Percentiles rank a stretch among this genome's conserved stretches.
phyloP scores from a whole-genome alignment of 371 early-diverging fungal genomes.

The Apophysomyces trapeziformis region DNA sequence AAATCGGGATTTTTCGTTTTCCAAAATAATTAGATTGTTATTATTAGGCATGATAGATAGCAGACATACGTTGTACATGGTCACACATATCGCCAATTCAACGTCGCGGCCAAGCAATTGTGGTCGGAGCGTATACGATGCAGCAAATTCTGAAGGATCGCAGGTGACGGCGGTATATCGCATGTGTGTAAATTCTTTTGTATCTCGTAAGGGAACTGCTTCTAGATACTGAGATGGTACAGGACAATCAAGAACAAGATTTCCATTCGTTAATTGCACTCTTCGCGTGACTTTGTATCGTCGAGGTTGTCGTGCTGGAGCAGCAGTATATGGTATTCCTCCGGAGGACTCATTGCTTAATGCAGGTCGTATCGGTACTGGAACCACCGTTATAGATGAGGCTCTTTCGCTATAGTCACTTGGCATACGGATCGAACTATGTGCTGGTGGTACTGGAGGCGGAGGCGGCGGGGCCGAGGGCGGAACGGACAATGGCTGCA shows the following conservation, averaged over 20 bases:
- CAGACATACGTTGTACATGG: constrained; percentile 84
- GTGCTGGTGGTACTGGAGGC: no score
- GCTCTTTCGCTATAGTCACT: no score
- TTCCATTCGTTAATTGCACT: constrained; percentile 70
- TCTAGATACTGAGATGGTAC: constrained; percentile 67
- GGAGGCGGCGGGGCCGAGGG: no score
- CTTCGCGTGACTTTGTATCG: constrained; percentile 22
- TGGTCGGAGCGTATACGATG: constrained; percentile 83
- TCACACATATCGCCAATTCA: constrained; percentile 86
- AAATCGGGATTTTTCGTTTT: no score
- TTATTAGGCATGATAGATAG: background rate
- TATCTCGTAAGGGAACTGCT: constrained; percentile 54
- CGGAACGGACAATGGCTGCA: no score
- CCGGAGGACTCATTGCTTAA: no score
- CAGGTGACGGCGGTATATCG: constrained; percentile 80
- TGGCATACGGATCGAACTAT: no score
- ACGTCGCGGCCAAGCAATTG: constrained; percentile 71
- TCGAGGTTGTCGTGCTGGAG: constrained; percentile 23
- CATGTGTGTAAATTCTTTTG: constrained; percentile 72
- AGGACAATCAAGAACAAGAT: constrained; percentile 75
- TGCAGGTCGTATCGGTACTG: no score
- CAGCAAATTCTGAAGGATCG: constrained; percentile 80
- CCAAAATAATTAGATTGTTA: no score
- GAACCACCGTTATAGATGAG: no score
- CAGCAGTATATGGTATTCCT: background rate